A percentile compares a stretch with the other conserved stretches of the same genome.
Conservation (phyloP, 2,329 filamentous ascomycete genomes). For the Ambrosiella beaveri region DNA sequence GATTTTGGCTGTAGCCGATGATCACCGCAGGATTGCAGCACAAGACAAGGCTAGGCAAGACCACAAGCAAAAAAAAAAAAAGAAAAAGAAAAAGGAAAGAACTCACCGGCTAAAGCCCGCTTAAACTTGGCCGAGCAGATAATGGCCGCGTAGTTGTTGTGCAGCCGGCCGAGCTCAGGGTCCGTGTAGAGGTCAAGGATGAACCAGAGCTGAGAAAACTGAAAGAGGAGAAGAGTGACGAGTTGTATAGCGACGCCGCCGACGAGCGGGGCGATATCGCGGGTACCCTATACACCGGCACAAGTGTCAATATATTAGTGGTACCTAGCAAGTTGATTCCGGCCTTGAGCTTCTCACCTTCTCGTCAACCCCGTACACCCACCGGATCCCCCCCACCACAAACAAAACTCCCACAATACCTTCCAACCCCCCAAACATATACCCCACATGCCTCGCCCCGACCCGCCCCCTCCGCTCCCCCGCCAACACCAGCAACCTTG, state of each 20-base stretch:
- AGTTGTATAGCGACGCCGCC: conserved; percentile 29
- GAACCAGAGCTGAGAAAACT: conserved; percentile 25
- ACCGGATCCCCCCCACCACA: conserved; percentile 25
- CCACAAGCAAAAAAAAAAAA: not conserved
- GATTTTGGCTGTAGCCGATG: too few species aligned
- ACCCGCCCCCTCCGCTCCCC: conserved; percentile 25
- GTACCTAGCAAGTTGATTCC: too few species aligned
- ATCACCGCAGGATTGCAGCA: not conserved
- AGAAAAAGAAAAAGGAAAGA: not conserved
- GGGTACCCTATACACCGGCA: conserved; percentile 16
- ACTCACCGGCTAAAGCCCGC: conserved; percentile 28
- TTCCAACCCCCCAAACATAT: conserved; percentile 21
- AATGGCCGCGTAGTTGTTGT: conserved; percentile 20
- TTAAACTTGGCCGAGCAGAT: conserved; percentile 28
- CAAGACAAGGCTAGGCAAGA: not conserved
- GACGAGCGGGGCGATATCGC: conserved; percentile 25
- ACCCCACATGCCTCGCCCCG: conserved; percentile 20
- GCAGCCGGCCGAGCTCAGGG: conserved; percentile 20
- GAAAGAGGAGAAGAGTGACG: conserved; percentile 23
- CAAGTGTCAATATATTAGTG: not conserved
- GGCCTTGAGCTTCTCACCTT: conserved; percentile 20
- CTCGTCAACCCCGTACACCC: conserved; percentile 20
- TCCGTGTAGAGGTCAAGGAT: conserved; percentile 23
- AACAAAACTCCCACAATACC: conserved; percentile 22
- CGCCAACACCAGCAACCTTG: conserved; percentile 30